A percentile compares a stretch with the other conserved stretches of the same genome.
Conservation (phyloP, 768 basidiomycete species). For the Pulveroboletus sp. region DNA sequence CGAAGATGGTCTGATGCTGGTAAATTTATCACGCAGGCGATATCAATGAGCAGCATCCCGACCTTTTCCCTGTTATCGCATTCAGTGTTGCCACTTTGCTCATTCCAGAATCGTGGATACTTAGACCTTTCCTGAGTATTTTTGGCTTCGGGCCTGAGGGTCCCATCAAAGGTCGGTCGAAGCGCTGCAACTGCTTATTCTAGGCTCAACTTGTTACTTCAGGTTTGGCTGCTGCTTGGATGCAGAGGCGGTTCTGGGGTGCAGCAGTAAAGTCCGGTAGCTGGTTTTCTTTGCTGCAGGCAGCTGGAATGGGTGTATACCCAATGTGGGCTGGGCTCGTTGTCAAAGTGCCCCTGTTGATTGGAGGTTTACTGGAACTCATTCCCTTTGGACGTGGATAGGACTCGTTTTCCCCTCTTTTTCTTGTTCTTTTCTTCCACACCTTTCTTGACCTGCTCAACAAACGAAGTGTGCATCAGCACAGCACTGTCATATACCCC, state of each 20-base stretch:
- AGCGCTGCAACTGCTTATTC: rapidly evolving
- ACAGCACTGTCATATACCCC: too few relatives aligned
- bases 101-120: constrained; percentile 15
- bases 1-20: too few relatives aligned
- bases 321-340: constrained; percentile 5
- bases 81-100: constrained; percentile 5
- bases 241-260: constrained; percentile 8
- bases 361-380: background rate
- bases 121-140: constrained; percentile 6
- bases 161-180: constrained; percentile 11
- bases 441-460: too few relatives aligned
- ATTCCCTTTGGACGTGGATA: too few relatives aligned
- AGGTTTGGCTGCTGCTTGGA: constrained; percentile 14
- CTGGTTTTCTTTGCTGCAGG: constrained; percentile 16
- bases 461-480: too few relatives aligned
- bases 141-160: constrained; percentile 17
- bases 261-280: background rate
- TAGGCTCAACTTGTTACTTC: background rate
- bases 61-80: constrained; percentile 1
- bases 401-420: too few relatives aligned
- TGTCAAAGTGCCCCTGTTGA: background rate
- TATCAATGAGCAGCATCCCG: constrained; percentile 12
- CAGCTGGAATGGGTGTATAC: constrained; percentile 7
- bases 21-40: constrained; percentile 1
- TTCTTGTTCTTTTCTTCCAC: too few relatives aligned